Evolutionary conservation across 176 grass and related monocot species (phyloP), one percentile per base, ranked within the genome.

Genomic region (Bolboschoenus planiculmis): DNA sequence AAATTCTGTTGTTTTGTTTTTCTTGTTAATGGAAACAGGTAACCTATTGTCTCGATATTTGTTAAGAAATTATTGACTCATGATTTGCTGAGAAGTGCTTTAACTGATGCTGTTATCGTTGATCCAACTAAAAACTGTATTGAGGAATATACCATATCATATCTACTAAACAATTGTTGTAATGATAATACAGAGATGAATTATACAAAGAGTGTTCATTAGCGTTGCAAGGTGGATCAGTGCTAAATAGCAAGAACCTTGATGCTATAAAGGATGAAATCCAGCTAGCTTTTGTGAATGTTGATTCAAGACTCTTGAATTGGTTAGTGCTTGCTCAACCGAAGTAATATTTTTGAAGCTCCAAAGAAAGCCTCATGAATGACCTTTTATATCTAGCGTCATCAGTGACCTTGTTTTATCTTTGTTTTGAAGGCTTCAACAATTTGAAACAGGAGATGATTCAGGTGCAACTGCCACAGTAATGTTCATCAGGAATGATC

Each of bases 401-500:
- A 58, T 47, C 11, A 37, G 56, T 60, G 13, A 34, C 44, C 67
- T 30, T 62, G 16, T 82, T n/a, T 15, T 44, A 50, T 82, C 80
- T 23, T 16, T 78, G 82, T 63, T 37, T 9, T 76, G 13, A 83
- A 97, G 95, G 95, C 95, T 98, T 64, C 88, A 93, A 54, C 82
- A 95, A 86, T 79, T 78, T 54, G 89, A 85, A 16, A 87, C 80
- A 26, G 89, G 88, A 34, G 87, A 88, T 7, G 86, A 89, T 84
- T 99, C 96, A 63, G 96, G 92, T 39, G 87, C 91, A 15, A 99
- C 92, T 13, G 89, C 92, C 3, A 99, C 92, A 1, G 84, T 81
- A 71, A 68, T 99, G 87, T 95, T 99, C 89, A 63, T 95, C 21
- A 90, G 89, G 81, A 95, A 91, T 47, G 91, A 95, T 84, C 66